Evolutionary conservation across 768 basidiomycete genomes (phyloP), one percentile per base, ranked within the genome.

Genomic region (Russula ochroleuca): DNA sequence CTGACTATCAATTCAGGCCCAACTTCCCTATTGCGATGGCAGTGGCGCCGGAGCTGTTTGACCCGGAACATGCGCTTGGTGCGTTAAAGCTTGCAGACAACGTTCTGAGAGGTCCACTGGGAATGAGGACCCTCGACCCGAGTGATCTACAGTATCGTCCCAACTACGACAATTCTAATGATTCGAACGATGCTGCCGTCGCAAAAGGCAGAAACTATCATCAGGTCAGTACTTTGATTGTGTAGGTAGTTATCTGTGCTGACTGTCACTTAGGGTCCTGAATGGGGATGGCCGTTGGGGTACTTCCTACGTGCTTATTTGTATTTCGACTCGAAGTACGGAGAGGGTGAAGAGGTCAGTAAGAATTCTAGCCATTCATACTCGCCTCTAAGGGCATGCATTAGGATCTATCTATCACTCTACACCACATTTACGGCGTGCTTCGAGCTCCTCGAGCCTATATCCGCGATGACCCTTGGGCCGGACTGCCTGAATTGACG

Each of bases 11-110:
- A 75, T 82, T 97, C 68, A 83, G 94, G 64, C 84, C 86, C 70
- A 97, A 98, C 75, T 96, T 94, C 79, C 88, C 94, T 5, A 89
- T 98, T 63, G 92, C 97, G 0, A 98, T 98, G 95, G 83, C 88
- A 2, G 94, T 98, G 50, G 97, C 97, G 1, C 96, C 96, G 10
- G 97, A 98, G 73, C 75, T 99, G 51, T 99, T 98, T 74, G 83
- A 93, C 58, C 83, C 83, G 10, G 73, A 81, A 57, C 89, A 90
- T 72, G 97, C 93, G 0, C 78, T 98, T 21, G 82, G 78, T 5
- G 92, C 94, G 0, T 78, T 98, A 41, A 80, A 82, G 65, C 75
- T 94, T n/a, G 89, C 88, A 2, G 94, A 96, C 73, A 73, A 86
- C 68, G 79, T 86, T 45, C 79, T 99, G 31, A 83, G 90, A n/a